These are phyloP conservation scores for Tolypocladium album DNA, from an alignment of 2,329 filamentous ascomycete species.

Conservation along the genomic window DNA sequence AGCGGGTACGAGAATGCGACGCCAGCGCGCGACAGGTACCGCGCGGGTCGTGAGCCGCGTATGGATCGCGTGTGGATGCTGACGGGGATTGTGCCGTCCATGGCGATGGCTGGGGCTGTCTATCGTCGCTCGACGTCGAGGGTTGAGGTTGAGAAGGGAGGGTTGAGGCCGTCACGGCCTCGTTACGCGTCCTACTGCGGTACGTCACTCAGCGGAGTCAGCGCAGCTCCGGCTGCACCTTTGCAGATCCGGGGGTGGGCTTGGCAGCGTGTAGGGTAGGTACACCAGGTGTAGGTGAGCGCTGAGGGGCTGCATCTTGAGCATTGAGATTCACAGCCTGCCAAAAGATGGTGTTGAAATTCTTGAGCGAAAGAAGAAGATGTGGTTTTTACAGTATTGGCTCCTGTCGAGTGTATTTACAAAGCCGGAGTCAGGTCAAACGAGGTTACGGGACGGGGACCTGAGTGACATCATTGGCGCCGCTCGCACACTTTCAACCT, in stretches of 20 bases:
- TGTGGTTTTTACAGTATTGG: no score
- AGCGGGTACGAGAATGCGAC: constrained; percentile 44
- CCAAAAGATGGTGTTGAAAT: background rate
- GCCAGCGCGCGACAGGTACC: constrained; percentile 32
- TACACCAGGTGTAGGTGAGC: no score
- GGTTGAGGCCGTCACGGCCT: background rate
- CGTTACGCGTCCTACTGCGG: background rate
- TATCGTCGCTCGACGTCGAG: background rate
- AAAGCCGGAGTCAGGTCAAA: no score
- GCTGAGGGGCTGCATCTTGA: background rate
- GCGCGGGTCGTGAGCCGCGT: constrained; percentile 18
- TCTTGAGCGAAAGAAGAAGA: background rate
- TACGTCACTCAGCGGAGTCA: background rate
- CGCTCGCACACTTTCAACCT: background rate
- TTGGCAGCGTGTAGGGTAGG: background rate
- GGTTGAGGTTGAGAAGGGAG: background rate
- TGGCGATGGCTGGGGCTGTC: background rate
- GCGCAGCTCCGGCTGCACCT: background rate
- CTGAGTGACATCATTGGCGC: background rate
- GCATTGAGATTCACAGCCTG: background rate
- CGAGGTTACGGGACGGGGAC: no score
- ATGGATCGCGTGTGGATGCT: constrained; percentile 4
- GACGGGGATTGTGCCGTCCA: constrained; percentile 5
- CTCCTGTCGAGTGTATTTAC: no score
- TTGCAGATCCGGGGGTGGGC: no score